Evolutionary conservation across 768 basidiomycete species (phyloP), one percentile per base, ranked within the genome.

Genomic region (Cystofilobasidium macerans): DNA sequence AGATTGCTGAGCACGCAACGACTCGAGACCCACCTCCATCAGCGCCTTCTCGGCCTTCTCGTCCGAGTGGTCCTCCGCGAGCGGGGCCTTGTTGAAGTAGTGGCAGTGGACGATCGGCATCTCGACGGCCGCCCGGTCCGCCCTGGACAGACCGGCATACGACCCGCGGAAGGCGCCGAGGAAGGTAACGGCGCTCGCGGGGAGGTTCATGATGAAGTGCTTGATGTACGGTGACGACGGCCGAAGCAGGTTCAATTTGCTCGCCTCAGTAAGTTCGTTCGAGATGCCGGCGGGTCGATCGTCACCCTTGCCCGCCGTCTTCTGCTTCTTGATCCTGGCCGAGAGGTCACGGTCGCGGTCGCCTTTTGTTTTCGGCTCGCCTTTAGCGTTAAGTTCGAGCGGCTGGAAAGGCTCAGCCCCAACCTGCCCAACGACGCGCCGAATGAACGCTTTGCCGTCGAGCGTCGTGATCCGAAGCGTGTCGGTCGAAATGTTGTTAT

Each of bases 131-230:
- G 80, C 77, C 6, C 78, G 78, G 74, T 82, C 82, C 60, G 83
- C 78, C 70, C 78, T 78, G 70, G 61, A 9, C 28, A 78, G 70
- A 5, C 78, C 73, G 6, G 77, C 73, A 57, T 89, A 80, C 66
- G 87, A 80, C 1, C 90, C 91, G 4, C 83, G 82, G 78, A 89
- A 95, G 1, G 89, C 88, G 72, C 88, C 87, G 60, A 99, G 80
- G 77, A 98, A 97, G 16, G 48, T 51, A 62, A 97, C 84, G 0
- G 93, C 95, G 30, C 86, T 85, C 70, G 89, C 91, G 2, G 95
- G 95, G 24, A 99, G 80, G 76, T 99, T 99, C 92, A 99, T 94
- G n/a, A 95, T 86, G 73, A 89, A 92, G 74, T 95, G 94, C 16
- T 83, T 78, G 69, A 95, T 84, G 51, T 81, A 77, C 7, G 24